Conservation (phyloP, 2,329 filamentous ascomycete genomes). For the Lasiodiplodia sp. region DNA sequence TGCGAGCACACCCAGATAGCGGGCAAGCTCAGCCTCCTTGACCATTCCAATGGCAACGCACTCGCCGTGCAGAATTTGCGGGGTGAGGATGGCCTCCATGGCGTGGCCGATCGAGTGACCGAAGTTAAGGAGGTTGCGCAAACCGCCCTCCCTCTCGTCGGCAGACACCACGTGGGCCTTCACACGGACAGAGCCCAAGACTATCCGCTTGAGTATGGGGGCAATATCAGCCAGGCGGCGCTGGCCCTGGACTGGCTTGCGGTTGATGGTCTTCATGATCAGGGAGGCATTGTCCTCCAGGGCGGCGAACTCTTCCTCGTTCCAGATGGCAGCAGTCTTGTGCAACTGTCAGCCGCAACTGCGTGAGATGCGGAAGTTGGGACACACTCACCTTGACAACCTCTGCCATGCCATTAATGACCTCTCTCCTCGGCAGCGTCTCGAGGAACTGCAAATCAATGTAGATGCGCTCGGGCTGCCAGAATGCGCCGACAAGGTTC, state of each 20-base stretch:
- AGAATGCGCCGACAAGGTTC: conserved; percentile 94
- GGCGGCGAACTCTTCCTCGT: conserved; percentile 83
- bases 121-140: conserved; percentile 95
- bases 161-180: conserved; percentile 95
- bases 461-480: conserved; percentile 94
- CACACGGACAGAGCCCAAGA: conserved; percentile 87
- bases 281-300: conserved; percentile 81
- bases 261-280: conserved; percentile 76
- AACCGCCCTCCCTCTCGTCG: conserved; percentile 91
- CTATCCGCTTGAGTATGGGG: conserved; percentile 64
- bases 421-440: conserved; percentile 87
- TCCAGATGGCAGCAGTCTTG: conserved; percentile 91
- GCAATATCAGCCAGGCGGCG: conserved; percentile 73
- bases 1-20: conserved; percentile 83
- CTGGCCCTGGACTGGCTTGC: conserved; percentile 62
- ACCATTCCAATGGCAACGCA: conserved; percentile 98
- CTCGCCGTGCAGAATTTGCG: conserved; percentile 94
- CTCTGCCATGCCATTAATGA: conserved; percentile 99
- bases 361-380: neutral
- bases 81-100: conserved; percentile 92
- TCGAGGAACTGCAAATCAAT: conserved; percentile 93
- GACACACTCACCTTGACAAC: conserved; percentile 72
- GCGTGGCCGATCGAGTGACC: conserved; percentile 98
- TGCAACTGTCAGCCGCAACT: conserved; percentile 33
- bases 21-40: conserved; percentile 92